Evolutionary conservation across 768 basidiomycete species (phyloP).

Genomic region (Rhodotorula kratochvilovae): DNA sequence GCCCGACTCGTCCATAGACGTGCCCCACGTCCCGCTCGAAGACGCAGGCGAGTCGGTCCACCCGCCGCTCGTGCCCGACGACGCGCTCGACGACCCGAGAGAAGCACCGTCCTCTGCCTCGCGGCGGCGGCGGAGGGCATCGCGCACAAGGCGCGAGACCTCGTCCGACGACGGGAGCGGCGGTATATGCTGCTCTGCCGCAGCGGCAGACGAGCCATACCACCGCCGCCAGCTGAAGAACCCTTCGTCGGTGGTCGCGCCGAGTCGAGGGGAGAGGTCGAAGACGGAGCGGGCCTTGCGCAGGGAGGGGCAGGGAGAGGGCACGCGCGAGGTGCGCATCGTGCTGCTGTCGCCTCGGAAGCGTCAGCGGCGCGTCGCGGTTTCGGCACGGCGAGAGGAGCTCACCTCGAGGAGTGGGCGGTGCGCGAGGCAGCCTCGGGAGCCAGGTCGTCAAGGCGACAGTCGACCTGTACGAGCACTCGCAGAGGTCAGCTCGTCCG

Average conservation of each 20-base stretch:
- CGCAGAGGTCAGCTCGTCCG: too few relatives aligned
- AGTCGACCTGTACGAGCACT: too few relatives aligned
- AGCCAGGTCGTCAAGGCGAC: too few relatives aligned
- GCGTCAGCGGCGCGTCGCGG: too few relatives aligned
- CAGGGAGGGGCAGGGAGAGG: not conserved
- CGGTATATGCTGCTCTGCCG: not conserved
- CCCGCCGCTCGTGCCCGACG: not conserved
- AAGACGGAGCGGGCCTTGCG: conserved; percentile 2
- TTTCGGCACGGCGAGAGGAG: too few relatives aligned
- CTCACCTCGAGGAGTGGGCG: too few relatives aligned
- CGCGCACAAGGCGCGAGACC: not conserved
- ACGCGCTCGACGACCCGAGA: not conserved
- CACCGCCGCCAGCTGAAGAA: conserved; percentile 8
- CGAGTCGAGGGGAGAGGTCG: not conserved
- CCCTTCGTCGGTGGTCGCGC: not conserved
- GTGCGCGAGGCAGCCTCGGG: too few relatives aligned
- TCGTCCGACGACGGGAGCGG: not conserved
- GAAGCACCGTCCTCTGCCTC: not conserved
- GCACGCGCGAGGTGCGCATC: too few relatives aligned
- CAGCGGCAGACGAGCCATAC: not conserved
- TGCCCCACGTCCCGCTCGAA: not conserved
- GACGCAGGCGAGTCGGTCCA: conserved; percentile 1
- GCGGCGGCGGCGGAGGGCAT: not conserved
- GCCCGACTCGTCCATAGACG: not conserved
- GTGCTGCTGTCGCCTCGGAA: too few relatives aligned